Conservation (phyloP, 257 asterid genomes). For the Primulina eburnea region DNA sequence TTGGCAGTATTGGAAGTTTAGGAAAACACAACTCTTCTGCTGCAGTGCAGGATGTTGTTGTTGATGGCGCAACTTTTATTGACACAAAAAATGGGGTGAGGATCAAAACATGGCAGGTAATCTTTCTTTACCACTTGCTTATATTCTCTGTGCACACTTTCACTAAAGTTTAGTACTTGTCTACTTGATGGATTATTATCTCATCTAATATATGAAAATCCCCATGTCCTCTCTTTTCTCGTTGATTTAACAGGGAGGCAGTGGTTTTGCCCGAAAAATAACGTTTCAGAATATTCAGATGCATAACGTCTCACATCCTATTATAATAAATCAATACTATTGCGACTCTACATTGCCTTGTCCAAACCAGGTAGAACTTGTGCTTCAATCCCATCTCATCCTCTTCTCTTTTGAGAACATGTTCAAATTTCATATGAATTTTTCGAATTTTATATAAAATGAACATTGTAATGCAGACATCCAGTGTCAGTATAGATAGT, state of each 20-base stretch:
- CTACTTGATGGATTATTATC: background rate
- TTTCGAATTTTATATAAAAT: too few relatives aligned
- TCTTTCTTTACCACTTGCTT: conserved; percentile 7
- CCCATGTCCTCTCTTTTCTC: background rate
- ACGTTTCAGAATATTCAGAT: conserved; percentile 57
- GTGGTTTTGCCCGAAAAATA: conserved; percentile 68
- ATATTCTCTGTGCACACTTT: background rate
- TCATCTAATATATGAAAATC: background rate
- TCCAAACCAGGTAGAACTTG: conserved; percentile 59
- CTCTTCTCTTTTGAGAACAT: background rate
- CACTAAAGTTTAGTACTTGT: background rate
- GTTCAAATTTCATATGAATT: background rate
- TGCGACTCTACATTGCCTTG: conserved; percentile 63
- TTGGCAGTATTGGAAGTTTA: conserved; percentile 79
- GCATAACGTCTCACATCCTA: conserved; percentile 84
- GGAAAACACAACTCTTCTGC: conserved; percentile 54
- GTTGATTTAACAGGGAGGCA: conserved; percentile 63
- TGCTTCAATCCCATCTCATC: conserved; percentile 4
- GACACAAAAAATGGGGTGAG: conserved; percentile 67
- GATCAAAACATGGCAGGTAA: conserved; percentile 96
- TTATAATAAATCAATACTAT: conserved; percentile 78
- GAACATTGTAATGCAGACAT: conserved; percentile 50
- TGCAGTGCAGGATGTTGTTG: conserved; percentile 53
- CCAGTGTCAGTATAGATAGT: conserved; percentile 41
- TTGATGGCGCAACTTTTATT: conserved; percentile 46